Conservation (phyloP, 2,329 filamentous ascomycete genomes). For the Colletotrichum chlorophyti region DNA sequence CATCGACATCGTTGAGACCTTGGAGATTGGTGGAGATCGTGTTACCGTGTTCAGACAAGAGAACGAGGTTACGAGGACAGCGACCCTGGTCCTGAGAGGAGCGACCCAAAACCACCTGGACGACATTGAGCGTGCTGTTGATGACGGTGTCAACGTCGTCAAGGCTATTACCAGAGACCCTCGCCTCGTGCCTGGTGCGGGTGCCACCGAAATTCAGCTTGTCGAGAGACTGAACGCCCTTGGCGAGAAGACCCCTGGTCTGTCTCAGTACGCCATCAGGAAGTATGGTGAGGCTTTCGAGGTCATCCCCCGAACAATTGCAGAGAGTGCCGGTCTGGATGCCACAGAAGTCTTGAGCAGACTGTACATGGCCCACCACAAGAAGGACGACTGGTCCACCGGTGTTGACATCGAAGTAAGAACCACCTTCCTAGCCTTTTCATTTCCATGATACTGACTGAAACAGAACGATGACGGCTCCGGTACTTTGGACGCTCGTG, state of each 20-base stretch:
- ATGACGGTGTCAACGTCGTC: constrained; percentile 97
- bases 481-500: constrained; percentile 84
- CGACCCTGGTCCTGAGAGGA: constrained; percentile 91
- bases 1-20: constrained; percentile 93
- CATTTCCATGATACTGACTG: neutral
- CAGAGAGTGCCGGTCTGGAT: constrained; percentile 93
- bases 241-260: constrained; percentile 89
- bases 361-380: constrained; percentile 91
- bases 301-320: constrained; percentile 91
- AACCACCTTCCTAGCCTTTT: neutral
- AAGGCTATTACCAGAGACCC: constrained; percentile 97
- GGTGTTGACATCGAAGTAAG: constrained; percentile 89
- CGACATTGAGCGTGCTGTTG: constrained; percentile 94
- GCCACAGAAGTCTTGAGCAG: constrained; percentile 95
- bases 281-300: constrained; percentile 98
- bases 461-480: constrained; percentile 74
- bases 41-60: constrained; percentile 99
- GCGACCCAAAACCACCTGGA: constrained; percentile 98
- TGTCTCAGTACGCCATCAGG: constrained; percentile 95
- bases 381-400: constrained; percentile 86
- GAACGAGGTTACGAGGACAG: constrained; percentile 87
- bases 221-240: constrained; percentile 90
- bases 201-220: constrained; percentile 92
- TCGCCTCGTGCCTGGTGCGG: constrained; percentile 89
- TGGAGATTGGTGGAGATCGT: constrained; percentile 96